Conservation (phyloP, 2,329 filamentous ascomycete species). For the Berkeleyomyces rouxiae region DNA sequence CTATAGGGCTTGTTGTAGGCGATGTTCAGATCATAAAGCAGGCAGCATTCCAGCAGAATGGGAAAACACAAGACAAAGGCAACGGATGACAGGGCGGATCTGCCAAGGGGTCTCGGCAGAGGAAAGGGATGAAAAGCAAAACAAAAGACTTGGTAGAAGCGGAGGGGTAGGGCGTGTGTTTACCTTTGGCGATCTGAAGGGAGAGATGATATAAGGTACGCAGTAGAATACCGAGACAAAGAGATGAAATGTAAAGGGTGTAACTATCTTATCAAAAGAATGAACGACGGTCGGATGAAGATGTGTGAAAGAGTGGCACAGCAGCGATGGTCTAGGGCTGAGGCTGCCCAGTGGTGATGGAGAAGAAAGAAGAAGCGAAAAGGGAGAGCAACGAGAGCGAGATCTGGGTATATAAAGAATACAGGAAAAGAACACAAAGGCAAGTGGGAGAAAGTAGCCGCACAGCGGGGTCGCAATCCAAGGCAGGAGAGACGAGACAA, state of each 20-base stretch:
- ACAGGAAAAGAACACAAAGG: constrained; percentile 9
- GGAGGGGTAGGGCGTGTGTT: neutral
- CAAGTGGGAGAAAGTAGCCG: neutral
- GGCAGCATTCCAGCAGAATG: neutral
- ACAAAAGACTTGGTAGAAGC: neutral
- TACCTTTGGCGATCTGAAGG: constrained; percentile 1
- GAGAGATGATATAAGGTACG: neutral
- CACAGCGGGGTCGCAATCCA: constrained; percentile 5
- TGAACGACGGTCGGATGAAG: neutral
- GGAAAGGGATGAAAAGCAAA: neutral
- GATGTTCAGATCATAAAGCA: neutral
- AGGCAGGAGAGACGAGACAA: neutral
- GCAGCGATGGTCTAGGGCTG: neutral
- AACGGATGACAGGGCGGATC: neutral
- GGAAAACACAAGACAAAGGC: neutral
- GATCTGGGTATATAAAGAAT: constrained; percentile 8
- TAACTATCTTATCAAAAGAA: neutral
- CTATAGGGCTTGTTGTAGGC: neutral
- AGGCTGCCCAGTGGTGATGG: neutral
- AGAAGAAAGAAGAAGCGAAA: neutral
- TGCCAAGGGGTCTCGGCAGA: neutral
- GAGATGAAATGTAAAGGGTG: neutral
- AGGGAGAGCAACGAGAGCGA: neutral
- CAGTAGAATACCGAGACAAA: neutral
- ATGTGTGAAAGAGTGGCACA: neutral